Percentiles rank a stretch among this genome's conserved stretches.
These are phyloP conservation scores for Candida michaelii DNA, from an alignment of 805 yeast species.

Conservation along the genomic window DNA sequence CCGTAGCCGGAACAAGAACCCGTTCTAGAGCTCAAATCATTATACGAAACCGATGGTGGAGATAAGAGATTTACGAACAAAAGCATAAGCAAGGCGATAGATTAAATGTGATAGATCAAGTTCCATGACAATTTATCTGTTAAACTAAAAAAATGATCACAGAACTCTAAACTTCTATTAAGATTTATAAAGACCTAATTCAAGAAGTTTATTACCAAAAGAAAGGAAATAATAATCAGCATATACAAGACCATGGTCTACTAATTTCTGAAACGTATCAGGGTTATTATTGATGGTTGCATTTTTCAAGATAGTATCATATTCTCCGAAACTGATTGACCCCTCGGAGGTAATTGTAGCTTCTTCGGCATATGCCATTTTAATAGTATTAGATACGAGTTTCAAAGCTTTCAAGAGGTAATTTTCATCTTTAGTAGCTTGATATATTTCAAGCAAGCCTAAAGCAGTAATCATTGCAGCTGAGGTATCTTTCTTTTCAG, in stretches of 20 bases:
- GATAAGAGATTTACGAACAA: no score
- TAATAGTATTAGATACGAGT: slow-evolving; percentile 17
- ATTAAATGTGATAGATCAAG: no score
- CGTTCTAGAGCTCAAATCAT: no score
- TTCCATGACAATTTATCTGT: no score
- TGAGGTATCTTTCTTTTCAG: slow-evolving; percentile 22
- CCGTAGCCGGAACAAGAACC: no score
- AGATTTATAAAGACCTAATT: slow-evolving; percentile 19
- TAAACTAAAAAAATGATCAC: no score
- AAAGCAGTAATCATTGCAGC: slow-evolving; percentile 28
- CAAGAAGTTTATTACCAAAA: slow-evolving; percentile 26
- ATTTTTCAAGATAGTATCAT: slow-evolving; percentile 22
- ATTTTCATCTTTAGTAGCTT: slow-evolving; percentile 12
- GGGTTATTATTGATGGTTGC: slow-evolving; percentile 26
- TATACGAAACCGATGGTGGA: no score
- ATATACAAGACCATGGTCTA: slow-evolving; percentile 28
- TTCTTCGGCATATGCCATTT: slow-evolving; percentile 10
- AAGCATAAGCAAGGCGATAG: no score
- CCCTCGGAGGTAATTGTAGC: slow-evolving; percentile 5
- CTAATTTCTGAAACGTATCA: slow-evolving; percentile 15
- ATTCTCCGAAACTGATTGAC: slow-evolving; percentile 15
- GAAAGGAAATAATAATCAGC: slow-evolving; percentile 30
- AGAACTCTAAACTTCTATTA: no score
- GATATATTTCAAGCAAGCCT: slow-evolving; percentile 24
- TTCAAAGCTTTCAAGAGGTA: slow-evolving; percentile 18